phyloP scores from a whole-genome alignment of 768 basidiomycete species.

The Cystobasidium ongulense region DNA sequence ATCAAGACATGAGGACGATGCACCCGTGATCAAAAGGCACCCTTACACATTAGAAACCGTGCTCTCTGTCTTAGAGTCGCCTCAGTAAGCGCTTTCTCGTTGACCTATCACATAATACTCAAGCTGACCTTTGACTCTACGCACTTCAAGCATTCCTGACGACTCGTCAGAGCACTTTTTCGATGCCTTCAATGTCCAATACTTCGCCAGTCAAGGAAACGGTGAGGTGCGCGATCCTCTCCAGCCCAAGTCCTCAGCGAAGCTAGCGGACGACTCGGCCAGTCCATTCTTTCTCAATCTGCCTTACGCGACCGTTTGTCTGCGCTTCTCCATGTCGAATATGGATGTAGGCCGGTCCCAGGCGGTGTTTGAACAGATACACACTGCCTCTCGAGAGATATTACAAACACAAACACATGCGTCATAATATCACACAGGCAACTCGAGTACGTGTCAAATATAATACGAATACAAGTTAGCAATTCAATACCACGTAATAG shows the following conservation, averaged over 20 bases:
- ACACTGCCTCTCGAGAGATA: neutral
- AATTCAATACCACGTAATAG: too few species aligned
- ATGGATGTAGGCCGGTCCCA: neutral
- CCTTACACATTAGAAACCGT: neutral
- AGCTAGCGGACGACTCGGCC: neutral
- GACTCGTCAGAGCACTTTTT: too few species aligned
- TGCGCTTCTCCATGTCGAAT: neutral
- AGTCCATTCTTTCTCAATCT: neutral
- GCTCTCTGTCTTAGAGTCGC: neutral
- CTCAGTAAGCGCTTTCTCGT: neutral
- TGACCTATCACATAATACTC: too few species aligned
- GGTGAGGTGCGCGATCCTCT: neutral
- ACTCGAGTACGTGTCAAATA: too few species aligned
- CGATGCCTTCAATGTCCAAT: neutral
- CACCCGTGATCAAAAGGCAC: neutral
- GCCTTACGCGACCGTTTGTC: neutral
- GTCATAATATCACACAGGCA: neutral
- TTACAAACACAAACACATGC: neutral
- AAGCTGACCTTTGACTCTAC: too few species aligned
- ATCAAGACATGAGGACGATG: neutral
- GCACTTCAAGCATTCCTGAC: too few species aligned
- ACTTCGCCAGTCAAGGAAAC: neutral
- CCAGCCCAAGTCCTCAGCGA: neutral
- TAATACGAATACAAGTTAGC: too few species aligned
- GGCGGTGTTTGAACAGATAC: neutral